Conservation (phyloP, 306 rosid genomes). For the Urtica urens region DNA sequence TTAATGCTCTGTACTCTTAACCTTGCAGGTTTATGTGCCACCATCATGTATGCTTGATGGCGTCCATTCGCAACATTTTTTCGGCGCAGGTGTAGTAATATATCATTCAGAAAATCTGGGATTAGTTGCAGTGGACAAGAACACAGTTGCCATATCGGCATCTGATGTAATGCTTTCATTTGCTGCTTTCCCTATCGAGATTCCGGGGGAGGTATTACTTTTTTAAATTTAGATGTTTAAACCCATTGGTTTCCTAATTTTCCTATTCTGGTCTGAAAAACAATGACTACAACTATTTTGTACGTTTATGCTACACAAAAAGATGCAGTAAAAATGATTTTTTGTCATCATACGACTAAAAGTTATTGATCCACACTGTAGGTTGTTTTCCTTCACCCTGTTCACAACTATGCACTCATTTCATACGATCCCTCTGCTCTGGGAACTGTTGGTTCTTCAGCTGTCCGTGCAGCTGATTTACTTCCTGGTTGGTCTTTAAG, state of each 20-base stretch:
- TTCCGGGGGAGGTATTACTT: slow-evolving; percentile 88
- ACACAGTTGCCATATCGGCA: slow-evolving; percentile 78
- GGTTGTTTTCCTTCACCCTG: slow-evolving; percentile 97
- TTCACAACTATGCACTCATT: slow-evolving; percentile 84
- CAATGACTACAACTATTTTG: neutral
- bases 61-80: slow-evolving; percentile 86
- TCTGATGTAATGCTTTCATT: slow-evolving; percentile 86
- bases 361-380: slow-evolving; percentile 15
- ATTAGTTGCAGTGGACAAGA: slow-evolving; percentile 79
- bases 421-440: slow-evolving; percentile 90
- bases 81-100: slow-evolving; percentile 83
- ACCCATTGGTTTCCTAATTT: slow-evolving; percentile 1
- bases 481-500: slow-evolving; percentile 58
- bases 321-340: neutral
- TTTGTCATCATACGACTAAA: neutral
- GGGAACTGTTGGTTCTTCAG: slow-evolving; percentile 74
- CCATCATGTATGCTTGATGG: slow-evolving; percentile 96
- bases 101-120: slow-evolving; percentile 79
- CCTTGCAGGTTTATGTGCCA: slow-evolving; percentile 86
- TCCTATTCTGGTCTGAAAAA: too few species aligned
- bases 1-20: too few species aligned
- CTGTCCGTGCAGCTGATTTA: slow-evolving; percentile 75
- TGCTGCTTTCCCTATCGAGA: slow-evolving; percentile 91
- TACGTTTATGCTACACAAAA: neutral
- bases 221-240: slow-evolving; percentile 10